phyloP scores from a whole-genome alignment of 1,284 basidiomycete species.

The Cryptococcus amylolentus region DNA sequence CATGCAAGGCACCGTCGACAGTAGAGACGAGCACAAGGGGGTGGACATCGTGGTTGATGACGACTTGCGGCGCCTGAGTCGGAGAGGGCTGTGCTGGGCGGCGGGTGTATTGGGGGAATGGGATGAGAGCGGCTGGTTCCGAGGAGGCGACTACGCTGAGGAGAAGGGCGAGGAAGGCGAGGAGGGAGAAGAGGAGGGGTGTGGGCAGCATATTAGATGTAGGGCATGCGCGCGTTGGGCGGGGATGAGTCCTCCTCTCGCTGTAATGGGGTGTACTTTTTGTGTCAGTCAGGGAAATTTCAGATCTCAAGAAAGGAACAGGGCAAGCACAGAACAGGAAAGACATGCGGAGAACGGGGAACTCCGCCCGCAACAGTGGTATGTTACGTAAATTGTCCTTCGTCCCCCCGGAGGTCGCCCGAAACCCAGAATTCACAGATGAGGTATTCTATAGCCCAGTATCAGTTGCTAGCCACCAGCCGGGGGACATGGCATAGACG shows the following conservation, averaged over 20 bases:
- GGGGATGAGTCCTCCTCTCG: neutral
- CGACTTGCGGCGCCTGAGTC: conserved; percentile 11
- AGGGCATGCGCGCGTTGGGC: neutral
- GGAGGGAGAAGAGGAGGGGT: neutral
- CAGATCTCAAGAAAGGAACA: no score
- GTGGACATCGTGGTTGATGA: conserved; percentile 45
- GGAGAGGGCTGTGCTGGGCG: conserved; percentile 4
- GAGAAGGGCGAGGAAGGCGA: conserved; percentile 8
- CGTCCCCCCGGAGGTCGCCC: no score
- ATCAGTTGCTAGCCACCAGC: no score
- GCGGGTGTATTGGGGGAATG: conserved; percentile 6
- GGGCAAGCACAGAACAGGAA: neutral
- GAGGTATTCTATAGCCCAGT: no score
- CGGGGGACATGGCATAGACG: no score
- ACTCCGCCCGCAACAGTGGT: no score
- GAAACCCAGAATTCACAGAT: no score
- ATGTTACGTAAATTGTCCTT: no score
- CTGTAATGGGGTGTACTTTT: neutral
- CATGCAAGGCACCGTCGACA: conserved; percentile 48
- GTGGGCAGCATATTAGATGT: neutral
- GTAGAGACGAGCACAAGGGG: conserved; percentile 47
- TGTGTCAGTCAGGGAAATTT: neutral
- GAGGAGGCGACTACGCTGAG: conserved; percentile 10
- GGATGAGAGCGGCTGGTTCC: conserved; percentile 15
- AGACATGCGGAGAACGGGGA: neutral